Base-by-base conservation (phyloP, 345 rosid species). In the Clausena lansium region DNA sequence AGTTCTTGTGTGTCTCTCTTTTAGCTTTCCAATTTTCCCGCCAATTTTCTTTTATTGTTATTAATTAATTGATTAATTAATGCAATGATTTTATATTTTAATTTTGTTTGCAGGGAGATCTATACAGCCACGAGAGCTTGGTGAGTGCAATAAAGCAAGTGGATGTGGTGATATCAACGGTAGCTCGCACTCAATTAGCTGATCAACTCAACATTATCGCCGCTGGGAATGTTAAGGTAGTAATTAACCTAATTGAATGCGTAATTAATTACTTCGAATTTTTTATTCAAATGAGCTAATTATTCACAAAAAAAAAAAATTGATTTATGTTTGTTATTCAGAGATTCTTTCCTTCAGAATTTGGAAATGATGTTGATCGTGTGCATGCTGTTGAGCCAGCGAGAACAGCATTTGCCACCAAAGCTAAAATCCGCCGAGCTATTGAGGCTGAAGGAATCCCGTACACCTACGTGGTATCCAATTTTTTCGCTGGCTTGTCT, bases 201-300 rank as follows among this genome's bases (percentile, higher is more conserved):
- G 85, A 84, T 33, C 91, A 91, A 75, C 80, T n/a, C 54, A 89
- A 85, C 82, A 87, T 87, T 82, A 84, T 91, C 19, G 73, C 83
- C n/a, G 94, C 92, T 61, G 91, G 92, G 35, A 89, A 86, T 62
- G 79, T 91, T 30, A 89, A 89, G 90, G 91, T 89, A 70, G 19
- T 35, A 6, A 35, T 35, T 35, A 35, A 30, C 1, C 2, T 30
- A 30, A 30, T 30, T 30, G 2, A 30, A 30, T 30, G 32, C 32
- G 32, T 30, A 30, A 5, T 35, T 15, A 60, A 36, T 36, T 73
- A 60, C 36, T 59, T 38, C 50, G 15, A 38, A 32, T 38, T 25
- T 36, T 61, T 1, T 4, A 28, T 20, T 25, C 17, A 4, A 4
- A 5, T 5, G 38, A 6, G 38, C 32, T 30, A 30, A 30, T 30